These are phyloP conservation scores for Biscogniauxia marginata DNA, from an alignment of 2,329 filamentous ascomycete species.

Conservation along the genomic window DNA sequence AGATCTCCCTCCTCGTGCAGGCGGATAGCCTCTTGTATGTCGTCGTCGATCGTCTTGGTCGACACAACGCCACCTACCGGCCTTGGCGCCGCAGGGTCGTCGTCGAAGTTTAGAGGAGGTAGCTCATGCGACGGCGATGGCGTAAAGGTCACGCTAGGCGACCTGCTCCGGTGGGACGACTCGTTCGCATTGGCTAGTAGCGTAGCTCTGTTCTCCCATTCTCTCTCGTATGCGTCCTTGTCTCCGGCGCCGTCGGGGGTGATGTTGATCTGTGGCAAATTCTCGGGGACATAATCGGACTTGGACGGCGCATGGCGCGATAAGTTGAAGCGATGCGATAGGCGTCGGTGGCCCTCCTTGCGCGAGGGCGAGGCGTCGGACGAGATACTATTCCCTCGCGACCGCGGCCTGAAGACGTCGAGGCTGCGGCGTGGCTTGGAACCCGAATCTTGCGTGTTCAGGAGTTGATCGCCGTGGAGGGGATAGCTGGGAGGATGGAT, in stretches of 20 bases:
- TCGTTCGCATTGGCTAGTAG: constrained; percentile 70
- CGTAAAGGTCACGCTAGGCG: constrained; percentile 20
- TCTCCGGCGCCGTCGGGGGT: constrained; percentile 35
- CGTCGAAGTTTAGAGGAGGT: constrained; percentile 28
- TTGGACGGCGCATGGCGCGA: constrained; percentile 48
- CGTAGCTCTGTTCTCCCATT: constrained; percentile 95
- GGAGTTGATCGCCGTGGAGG: constrained; percentile 29
- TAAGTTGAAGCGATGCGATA: constrained; percentile 72
- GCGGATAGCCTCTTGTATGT: constrained; percentile 93
- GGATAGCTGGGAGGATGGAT: constrained; percentile 63
- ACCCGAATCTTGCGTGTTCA: constrained; percentile 20
- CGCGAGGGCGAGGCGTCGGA: constrained; percentile 36
- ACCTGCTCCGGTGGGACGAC: constrained; percentile 41
- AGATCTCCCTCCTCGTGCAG: constrained; percentile 85
- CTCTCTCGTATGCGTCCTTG: constrained; percentile 55
- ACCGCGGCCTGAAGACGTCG: constrained; percentile 47
- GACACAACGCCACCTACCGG: constrained; percentile 38
- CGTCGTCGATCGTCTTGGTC: constrained; percentile 57
- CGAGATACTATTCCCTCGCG: constrained; percentile 48
- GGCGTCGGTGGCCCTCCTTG: constrained; percentile 38
- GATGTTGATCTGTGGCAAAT: constrained; percentile 72
- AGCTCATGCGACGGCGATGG: constrained; percentile 34
- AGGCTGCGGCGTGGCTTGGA: constrained; percentile 42
- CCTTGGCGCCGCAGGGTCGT: constrained; percentile 15
- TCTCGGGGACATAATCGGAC: constrained; percentile 72